phyloP scores from a whole-genome alignment of 306 rosid species.

The Dalbergia oliveri region DNA sequence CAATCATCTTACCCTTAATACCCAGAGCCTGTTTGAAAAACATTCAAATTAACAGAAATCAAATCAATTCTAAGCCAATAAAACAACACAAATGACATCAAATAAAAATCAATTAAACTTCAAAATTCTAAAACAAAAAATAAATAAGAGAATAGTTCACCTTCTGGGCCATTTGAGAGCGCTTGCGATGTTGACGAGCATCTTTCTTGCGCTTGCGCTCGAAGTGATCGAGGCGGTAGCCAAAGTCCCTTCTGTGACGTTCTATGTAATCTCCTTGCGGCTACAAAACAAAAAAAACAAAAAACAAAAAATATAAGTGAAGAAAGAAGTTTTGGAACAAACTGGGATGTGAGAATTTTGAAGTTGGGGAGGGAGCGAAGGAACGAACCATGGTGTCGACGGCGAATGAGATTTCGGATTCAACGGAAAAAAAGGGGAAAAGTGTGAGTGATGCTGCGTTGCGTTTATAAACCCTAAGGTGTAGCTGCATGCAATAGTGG shows the following conservation, averaged over 20 bases:
- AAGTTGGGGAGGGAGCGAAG: constrained; percentile 31
- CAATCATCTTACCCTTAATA: constrained; percentile 83
- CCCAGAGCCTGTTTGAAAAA: constrained; percentile 67
- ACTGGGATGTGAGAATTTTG: not conserved
- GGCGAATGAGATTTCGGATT: constrained; percentile 2
- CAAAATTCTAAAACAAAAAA: not conserved
- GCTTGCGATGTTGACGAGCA: constrained; percentile 89
- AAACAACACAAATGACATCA: not conserved
- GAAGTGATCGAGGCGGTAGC: constrained; percentile 80
- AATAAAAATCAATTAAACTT: not conserved
- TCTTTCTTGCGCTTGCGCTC: constrained; percentile 95
- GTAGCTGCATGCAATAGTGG: not conserved
- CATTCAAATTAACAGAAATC: constrained; percentile 7
- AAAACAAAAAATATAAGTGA: not conserved
- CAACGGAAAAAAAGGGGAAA: not conserved
- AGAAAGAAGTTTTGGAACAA: not conserved
- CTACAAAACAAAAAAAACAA: constrained; percentile 42
- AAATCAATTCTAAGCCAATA: not conserved
- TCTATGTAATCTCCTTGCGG: constrained; percentile 99
- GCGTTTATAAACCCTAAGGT: constrained; percentile 33
- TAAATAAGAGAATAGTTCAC: constrained; percentile 38
- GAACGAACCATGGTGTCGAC: constrained; percentile 45
- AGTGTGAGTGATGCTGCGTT: not conserved
- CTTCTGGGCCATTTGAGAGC: constrained; percentile 83
- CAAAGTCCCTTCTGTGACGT: constrained; percentile 86